Conservation (phyloP, 768 basidiomycete genomes). For the Tephrocybe sp. region DNA sequence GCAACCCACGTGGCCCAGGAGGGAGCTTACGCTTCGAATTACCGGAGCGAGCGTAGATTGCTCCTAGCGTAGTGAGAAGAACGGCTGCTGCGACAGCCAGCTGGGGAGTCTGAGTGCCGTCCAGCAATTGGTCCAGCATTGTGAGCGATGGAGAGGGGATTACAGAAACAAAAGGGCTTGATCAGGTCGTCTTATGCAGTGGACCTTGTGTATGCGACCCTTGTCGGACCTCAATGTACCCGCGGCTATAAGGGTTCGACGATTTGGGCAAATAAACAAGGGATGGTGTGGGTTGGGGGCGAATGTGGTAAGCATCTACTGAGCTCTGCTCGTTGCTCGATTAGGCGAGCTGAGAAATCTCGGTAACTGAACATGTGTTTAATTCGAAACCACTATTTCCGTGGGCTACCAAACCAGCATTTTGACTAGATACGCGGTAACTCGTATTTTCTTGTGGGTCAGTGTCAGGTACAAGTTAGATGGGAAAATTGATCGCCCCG, state of each 20-base stretch:
- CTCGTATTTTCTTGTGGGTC: neutral
- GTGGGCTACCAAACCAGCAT: neutral
- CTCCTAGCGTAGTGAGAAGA: neutral
- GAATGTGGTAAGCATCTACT: neutral
- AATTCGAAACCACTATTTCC: neutral
- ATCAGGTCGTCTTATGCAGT: slow-evolving; percentile 1
- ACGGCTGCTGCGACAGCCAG: neutral
- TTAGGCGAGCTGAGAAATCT: neutral
- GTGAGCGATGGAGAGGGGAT: neutral
- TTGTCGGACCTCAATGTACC: neutral
- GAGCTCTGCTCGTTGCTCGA: neutral
- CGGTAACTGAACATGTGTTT: neutral
- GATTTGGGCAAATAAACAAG: too few relatives aligned
- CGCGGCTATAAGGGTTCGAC: slow-evolving; percentile 3
- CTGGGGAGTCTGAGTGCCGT: neutral
- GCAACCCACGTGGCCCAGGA: slow-evolving; percentile 4
- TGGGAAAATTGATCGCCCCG: too few relatives aligned
- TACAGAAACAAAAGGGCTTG: neutral
- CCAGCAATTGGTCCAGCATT: slow-evolving; percentile 3
- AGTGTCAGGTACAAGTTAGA: neutral
- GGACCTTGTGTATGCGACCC: neutral
- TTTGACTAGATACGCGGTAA: neutral
- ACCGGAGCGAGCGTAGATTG: neutral
- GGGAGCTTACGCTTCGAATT: neutral
- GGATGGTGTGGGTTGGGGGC: too few relatives aligned